Percentiles rank a stretch among this genome's conserved stretches.
Evolutionary conservation across 2,329 filamentous ascomycete species (phyloP).

Genomic region (Colletotrichum cuscutae): DNA sequence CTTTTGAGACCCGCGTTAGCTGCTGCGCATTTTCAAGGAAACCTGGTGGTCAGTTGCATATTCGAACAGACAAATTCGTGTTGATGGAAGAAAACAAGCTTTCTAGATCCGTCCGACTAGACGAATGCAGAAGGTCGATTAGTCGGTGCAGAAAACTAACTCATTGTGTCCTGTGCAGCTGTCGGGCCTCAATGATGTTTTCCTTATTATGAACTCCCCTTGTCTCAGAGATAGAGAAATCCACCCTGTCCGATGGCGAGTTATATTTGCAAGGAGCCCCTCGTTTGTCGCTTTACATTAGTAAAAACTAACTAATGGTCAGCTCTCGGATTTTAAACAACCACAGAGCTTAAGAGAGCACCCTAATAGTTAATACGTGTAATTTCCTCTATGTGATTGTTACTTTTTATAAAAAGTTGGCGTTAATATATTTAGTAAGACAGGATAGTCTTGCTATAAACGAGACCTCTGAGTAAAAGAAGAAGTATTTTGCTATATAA

Average conservation of each 20-base stretch:
- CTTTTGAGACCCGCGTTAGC: not conserved
- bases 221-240: not conserved
- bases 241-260: not conserved
- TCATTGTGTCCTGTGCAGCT: not conserved
- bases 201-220: not conserved
- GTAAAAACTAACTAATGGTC: not conserved
- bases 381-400: not conserved
- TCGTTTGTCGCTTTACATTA: not conserved
- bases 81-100: conserved; percentile 5
- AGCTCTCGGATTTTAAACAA: not conserved
- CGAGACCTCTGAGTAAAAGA: not conserved
- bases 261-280: not conserved
- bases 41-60: not conserved
- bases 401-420: not conserved
- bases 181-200: not conserved
- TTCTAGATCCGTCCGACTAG: not conserved
- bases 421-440: not conserved
- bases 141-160: not conserved
- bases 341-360: not conserved
- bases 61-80: not conserved
- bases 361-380: not conserved
- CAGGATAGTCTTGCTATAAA: not conserved
- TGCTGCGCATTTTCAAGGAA: not conserved
- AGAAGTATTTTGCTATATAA: too few species aligned
- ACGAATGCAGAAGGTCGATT: conserved; percentile 11